These are phyloP conservation scores for Irpex sp. DNA, from an alignment of 1,284 basidiomycete species.

Conservation along the genomic window DNA sequence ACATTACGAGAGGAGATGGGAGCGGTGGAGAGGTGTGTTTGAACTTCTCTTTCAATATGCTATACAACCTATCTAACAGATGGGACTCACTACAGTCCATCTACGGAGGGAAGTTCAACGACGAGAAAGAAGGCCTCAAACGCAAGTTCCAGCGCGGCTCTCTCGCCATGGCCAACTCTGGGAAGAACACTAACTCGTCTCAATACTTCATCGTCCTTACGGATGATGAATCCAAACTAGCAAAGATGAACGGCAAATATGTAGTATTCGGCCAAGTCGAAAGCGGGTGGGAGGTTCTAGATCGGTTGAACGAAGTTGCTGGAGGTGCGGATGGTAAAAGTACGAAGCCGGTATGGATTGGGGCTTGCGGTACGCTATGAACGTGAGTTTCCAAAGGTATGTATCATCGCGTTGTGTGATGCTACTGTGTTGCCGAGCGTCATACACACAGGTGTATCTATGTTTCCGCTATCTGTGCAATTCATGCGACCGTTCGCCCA, in stretches of 20 bases:
- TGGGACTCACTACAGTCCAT: conserved; percentile 31
- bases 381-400: neutral
- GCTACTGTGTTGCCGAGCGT: neutral
- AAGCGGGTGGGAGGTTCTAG: conserved; percentile 32
- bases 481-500: neutral
- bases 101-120: conserved; percentile 47
- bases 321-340: conserved; percentile 35
- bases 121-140: conserved; percentile 45
- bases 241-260: conserved; percentile 45
- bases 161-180: conserved; percentile 47
- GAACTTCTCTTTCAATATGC: neutral
- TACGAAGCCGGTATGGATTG: conserved; percentile 39
- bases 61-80: neutral
- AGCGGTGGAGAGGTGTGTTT: conserved; percentile 43
- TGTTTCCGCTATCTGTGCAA: neutral
- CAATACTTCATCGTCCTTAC: conserved; percentile 49
- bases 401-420: neutral
- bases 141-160: conserved; percentile 36
- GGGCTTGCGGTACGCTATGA: conserved; percentile 33
- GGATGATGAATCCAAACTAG: conserved; percentile 34
- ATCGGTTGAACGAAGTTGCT: conserved; percentile 32
- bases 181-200: conserved; percentile 42
- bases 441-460: neutral
- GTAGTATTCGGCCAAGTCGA: conserved; percentile 41
- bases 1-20: conserved; percentile 47